A percentile compares a stretch with the other conserved stretches of the same genome.
Conservation (phyloP, 371 early-diverging fungal genomes). For the Sanchytrium tribonematis region DNA sequence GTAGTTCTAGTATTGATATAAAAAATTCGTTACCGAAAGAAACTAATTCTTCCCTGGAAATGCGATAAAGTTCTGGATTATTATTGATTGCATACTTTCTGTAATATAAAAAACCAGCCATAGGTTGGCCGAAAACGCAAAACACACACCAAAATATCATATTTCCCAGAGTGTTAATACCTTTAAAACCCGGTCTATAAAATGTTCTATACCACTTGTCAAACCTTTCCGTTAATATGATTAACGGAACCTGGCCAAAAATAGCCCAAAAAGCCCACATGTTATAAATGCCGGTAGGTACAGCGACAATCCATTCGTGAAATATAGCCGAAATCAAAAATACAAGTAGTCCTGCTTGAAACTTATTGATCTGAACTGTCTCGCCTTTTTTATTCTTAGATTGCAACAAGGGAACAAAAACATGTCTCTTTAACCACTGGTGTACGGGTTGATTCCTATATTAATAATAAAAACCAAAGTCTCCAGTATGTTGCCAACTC, state of each 20-base stretch:
- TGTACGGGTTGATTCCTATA: slow-evolving; percentile 22
- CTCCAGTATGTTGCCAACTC: slow-evolving; percentile 16
- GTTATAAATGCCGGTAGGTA: slow-evolving; percentile 44
- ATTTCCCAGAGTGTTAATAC: slow-evolving; percentile 42
- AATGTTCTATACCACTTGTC: slow-evolving; percentile 14
- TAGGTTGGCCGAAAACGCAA: slow-evolving; percentile 57
- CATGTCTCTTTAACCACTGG: slow-evolving; percentile 43
- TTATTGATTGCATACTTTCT: too few species aligned
- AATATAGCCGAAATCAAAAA: slow-evolving; percentile 52
- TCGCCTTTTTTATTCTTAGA: slow-evolving; percentile 18
- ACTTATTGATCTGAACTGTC: background rate
- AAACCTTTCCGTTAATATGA: slow-evolving; percentile 27
- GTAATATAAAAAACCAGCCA: slow-evolving; percentile 46
- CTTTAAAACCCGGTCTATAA: slow-evolving; percentile 37
- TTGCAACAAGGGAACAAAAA: slow-evolving; percentile 37
- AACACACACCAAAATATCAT: slow-evolving; percentile 57
- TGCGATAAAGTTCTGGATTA: too few species aligned
- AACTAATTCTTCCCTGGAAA: too few species aligned
- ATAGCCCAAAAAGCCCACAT: slow-evolving; percentile 65
- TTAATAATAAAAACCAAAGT: slow-evolving; percentile 45
- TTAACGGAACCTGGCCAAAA: slow-evolving; percentile 60
- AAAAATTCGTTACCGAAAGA: too few species aligned
- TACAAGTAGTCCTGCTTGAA: slow-evolving; percentile 18
- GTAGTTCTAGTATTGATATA: too few species aligned
- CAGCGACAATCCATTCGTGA: slow-evolving; percentile 56